A percentile compares a stretch with the other conserved stretches of the same genome.
These are phyloP conservation scores for Trichoderma sp. DNA, from an alignment of 2,329 filamentous ascomycete species.

Conservation along the genomic window DNA sequence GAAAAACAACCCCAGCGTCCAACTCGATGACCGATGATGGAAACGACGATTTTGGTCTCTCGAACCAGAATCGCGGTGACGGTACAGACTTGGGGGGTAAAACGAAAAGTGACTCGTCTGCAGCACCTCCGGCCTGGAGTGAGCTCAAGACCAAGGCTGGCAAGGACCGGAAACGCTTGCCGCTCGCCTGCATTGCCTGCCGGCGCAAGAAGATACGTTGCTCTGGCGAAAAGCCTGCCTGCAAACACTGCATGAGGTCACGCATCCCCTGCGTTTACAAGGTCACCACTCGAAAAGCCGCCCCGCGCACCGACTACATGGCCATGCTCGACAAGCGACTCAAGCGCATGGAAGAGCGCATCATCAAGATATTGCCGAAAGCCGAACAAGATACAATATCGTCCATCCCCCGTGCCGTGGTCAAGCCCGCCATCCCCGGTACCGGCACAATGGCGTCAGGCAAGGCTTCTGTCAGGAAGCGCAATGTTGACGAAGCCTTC, in stretches of 20 bases:
- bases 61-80: constrained; percentile 50
- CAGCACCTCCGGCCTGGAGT: constrained; percentile 69
- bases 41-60: constrained; percentile 62
- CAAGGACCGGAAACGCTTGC: constrained; percentile 91
- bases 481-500: constrained; percentile 85
- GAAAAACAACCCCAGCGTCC: constrained; percentile 47
- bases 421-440: constrained; percentile 74
- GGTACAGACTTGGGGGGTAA: constrained; percentile 57
- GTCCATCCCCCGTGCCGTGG: constrained; percentile 74
- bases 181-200: constrained; percentile 93
- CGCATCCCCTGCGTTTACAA: constrained; percentile 97
- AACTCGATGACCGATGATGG: constrained; percentile 55
- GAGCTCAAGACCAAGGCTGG: constrained; percentile 89
- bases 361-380: constrained; percentile 93
- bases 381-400: constrained; percentile 70
- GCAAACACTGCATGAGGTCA: constrained; percentile 92
- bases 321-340: constrained; percentile 95
- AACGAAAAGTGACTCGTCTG: constrained; percentile 60
- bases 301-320: constrained; percentile 97
- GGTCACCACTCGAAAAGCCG: constrained; percentile 89
- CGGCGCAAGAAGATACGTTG: constrained; percentile 97
- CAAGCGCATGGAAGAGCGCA: constrained; percentile 96
- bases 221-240: constrained; percentile 95
- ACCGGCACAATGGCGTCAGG: constrained; percentile 44
- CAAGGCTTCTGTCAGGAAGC: constrained; percentile 68